Conservation (phyloP, 2,329 filamentous ascomycete genomes). For the Leptographium flavum region DNA sequence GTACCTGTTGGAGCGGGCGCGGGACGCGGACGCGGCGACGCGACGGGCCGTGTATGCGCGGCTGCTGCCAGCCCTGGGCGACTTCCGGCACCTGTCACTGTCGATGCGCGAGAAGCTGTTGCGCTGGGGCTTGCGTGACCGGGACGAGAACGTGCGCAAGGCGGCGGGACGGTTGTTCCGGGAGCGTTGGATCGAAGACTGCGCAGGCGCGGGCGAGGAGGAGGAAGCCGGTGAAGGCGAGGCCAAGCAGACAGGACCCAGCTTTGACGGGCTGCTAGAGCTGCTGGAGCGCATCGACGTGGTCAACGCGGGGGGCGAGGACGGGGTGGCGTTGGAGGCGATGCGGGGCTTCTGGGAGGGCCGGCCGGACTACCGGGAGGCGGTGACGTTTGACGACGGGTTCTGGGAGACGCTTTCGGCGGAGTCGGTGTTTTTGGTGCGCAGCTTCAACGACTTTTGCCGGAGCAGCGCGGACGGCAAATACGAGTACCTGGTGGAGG, state of each 20-base stretch:
- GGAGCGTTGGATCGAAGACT: conserved; percentile 97
- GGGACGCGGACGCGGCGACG: conserved; percentile 76
- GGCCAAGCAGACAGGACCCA: conserved; percentile 41
- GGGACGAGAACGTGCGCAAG: conserved; percentile 88
- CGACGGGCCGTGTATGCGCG: conserved; percentile 76
- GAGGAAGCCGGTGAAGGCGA: conserved; percentile 22
- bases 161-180: conserved; percentile 81
- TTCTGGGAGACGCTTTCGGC: conserved; percentile 74
- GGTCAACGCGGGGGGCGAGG: conserved; percentile 76
- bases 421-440: conserved; percentile 77
- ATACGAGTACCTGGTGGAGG: conserved; percentile 64
- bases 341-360: conserved; percentile 97
- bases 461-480: conserved; percentile 58
- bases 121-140: conserved; percentile 84
- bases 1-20: conserved; percentile 76
- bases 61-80: conserved; percentile 74
- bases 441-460: conserved; percentile 92
- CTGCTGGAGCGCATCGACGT: conserved; percentile 89
- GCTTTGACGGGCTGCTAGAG: conserved; percentile 72
- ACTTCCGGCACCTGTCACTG: conserved; percentile 86
- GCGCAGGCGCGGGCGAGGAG: conserved; percentile 51
- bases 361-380: conserved; percentile 66
- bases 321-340: conserved; percentile 80
- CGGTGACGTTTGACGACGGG: conserved; percentile 53
- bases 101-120: conserved; percentile 92